Evolutionary conservation across 164 flowering plant genomes (phyloP), one percentile per base, ranked within the genome.

Genomic region (Litsea cubeba): DNA sequence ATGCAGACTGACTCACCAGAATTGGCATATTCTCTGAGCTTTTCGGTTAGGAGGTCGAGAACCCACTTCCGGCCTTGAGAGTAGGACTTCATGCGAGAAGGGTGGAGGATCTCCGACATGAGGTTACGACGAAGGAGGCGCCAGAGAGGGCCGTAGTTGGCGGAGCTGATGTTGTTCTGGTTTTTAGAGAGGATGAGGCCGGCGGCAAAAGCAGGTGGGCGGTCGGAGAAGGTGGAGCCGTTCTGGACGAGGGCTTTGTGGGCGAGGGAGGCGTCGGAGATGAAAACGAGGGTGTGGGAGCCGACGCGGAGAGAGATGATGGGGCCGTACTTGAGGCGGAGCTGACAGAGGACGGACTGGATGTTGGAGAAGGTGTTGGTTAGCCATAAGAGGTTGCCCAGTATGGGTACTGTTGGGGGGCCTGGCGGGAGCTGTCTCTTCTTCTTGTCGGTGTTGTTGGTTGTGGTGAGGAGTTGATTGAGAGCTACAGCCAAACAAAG

Each of bases 51-150:
- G 3, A 72, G 68, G 22, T 64, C 66, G 20, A 84, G 32, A 25
- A n/a, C n/a, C n/a, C n/a, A n/a, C n/a, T n/a, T n/a, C n/a, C n/a
- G n/a, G n/a, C n/a, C n/a, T n/a, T n/a, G 58, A 10, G 77, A 25
- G 50, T 35, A 85, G 11, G 77, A 71, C 69, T 75, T 80, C 50
- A 83, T 40, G 2, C 81, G 79, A 6, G 86, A 74, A n/a, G 88
- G 83, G 51, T 79, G 79, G 58, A 87, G 75, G 35, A 81, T 76
- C 74, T 85, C 79, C 4, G 83, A 22, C 5, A 76, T 65, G 66
- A 85, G 81, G 70, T 86, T 86, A 2, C 85, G 83, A 28, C 89
- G 83, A 51, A 86, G 75, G 54, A 73, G 62, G 3, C 87, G 83
- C 89, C 89, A 86, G 3, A 68, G 69, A 0, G 86, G 83, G 30